These are phyloP conservation scores for Coriaria nepalensis DNA, from an alignment of 306 rosid genomes.

Conservation along the genomic window DNA sequence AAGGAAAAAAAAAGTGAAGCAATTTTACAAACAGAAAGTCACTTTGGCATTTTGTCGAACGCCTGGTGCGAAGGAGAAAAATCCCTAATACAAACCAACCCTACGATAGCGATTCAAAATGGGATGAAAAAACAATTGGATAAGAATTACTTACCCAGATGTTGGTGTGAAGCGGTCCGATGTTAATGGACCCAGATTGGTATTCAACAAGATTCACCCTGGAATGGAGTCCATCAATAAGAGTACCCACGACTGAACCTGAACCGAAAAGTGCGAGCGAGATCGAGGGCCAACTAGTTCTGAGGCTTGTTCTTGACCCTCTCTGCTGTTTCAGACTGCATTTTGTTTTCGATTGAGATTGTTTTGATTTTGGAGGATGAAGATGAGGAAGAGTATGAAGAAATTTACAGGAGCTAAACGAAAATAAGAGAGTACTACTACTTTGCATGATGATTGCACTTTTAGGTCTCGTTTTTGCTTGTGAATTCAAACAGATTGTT, in stretches of 20 bases:
- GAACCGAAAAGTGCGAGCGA: conserved; percentile 49
- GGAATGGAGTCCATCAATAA: conserved; percentile 78
- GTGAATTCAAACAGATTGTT: too few relatives aligned
- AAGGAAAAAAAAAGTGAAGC: not conserved
- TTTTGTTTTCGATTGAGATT: conserved; percentile 13
- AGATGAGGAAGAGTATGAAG: conserved; percentile 13
- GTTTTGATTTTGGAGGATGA: conserved; percentile 8
- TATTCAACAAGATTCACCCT: conserved; percentile 64
- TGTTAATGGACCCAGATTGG: conserved; percentile 30
- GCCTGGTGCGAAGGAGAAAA: not conserved
- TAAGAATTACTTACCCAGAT: conserved; percentile 27
- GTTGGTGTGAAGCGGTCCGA: conserved; percentile 57
- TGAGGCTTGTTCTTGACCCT: conserved; percentile 13
- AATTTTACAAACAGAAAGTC: not conserved
- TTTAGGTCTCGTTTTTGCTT: too few relatives aligned
- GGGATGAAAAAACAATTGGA: not conserved
- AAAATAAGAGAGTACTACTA: too few relatives aligned
- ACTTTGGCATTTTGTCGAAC: too few relatives aligned
- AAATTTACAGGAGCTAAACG: conserved; percentile 19
- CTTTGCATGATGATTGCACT: too few relatives aligned
- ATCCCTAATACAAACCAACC: not conserved
- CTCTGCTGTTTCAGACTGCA: conserved; percentile 25
- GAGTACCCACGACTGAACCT: conserved; percentile 60
- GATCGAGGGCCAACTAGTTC: conserved; percentile 41
- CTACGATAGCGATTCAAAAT: not conserved